Evolutionary conservation across 371 early-diverging fungal genomes (phyloP).

Genomic region (Chytridium lagenaria): DNA sequence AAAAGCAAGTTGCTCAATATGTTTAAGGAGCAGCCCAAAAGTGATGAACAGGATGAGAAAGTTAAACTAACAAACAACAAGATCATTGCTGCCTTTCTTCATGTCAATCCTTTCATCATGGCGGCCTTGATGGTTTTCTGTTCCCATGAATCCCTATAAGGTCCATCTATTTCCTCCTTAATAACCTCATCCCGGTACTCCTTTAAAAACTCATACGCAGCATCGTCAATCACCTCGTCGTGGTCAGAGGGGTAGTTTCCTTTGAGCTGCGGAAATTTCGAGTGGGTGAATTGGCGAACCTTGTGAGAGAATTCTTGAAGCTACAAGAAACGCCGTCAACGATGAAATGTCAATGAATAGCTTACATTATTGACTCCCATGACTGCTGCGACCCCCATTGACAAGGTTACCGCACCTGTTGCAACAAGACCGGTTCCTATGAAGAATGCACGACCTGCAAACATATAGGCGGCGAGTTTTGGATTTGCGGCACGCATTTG

Average conservation of each 20-base stretch:
- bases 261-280: conserved; percentile 32
- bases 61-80: no score
- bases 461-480: conserved; percentile 50
- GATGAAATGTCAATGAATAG: background rate
- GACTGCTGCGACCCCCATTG: conserved; percentile 42
- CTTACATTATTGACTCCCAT: conserved; percentile 47
- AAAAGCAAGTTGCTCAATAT: no score
- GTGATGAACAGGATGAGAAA: no score
- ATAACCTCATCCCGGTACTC: conserved; percentile 35
- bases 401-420: conserved; percentile 37
- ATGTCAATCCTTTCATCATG: conserved; percentile 23
- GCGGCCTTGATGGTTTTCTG: conserved; percentile 29
- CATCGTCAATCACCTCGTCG: conserved; percentile 39
- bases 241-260: conserved; percentile 26
- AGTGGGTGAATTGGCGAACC: conserved; percentile 25
- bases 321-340: conserved; percentile 21
- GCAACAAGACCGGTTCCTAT: conserved; percentile 37
- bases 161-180: conserved; percentile 32
- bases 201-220: conserved; percentile 35
- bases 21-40: no score
- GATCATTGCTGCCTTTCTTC: no score
- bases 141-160: conserved; percentile 7
- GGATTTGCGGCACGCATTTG: conserved; percentile 44
- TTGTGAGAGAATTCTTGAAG: conserved; percentile 44
- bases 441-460: conserved; percentile 47